These are phyloP conservation scores for Fagopyrum esculentum DNA, from an alignment of 148 eudicot genomes.

Conservation along the genomic window DNA sequence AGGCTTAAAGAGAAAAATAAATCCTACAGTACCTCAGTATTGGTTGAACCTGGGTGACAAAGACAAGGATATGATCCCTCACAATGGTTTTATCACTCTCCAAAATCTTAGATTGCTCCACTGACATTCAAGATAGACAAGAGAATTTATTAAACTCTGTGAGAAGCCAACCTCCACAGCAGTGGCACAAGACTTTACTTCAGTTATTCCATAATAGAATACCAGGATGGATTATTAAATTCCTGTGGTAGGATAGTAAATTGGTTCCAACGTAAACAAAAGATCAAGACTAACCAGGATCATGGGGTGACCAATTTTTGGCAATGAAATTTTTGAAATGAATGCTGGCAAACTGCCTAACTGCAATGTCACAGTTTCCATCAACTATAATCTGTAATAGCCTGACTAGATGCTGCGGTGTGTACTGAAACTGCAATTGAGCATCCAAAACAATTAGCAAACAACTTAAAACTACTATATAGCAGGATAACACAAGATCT, in stretches of 20 bases:
- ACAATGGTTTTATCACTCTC: constrained; percentile 73
- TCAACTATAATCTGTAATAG: constrained; percentile 87
- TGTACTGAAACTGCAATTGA: constrained; percentile 60
- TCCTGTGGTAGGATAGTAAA: background rate
- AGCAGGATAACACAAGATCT: background rate
- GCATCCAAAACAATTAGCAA: background rate
- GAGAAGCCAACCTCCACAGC: background rate
- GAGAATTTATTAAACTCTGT: background rate
- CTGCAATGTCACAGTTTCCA: constrained; percentile 76
- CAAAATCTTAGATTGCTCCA: constrained; percentile 72
- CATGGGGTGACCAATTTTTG: constrained; percentile 91
- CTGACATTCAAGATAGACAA: constrained; percentile 31
- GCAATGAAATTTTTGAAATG: constrained; percentile 91
- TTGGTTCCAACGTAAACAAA: background rate
- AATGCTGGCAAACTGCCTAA: constrained; percentile 95
- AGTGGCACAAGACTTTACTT: background rate
- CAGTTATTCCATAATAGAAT: background rate
- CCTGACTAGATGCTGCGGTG: constrained; percentile 95
- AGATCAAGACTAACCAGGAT: constrained; percentile 47
- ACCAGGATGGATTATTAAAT: background rate
- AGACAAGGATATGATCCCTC: constrained; percentile 79
- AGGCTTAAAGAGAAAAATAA: background rate
- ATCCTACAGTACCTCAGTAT: constrained; percentile 53
- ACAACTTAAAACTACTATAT: background rate
- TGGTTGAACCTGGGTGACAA: constrained; percentile 70